Evolutionary conservation across 1,284 basidiomycete species (phyloP), one percentile per base, ranked within the genome.

Genomic region (Amylostereum areolatum): DNA sequence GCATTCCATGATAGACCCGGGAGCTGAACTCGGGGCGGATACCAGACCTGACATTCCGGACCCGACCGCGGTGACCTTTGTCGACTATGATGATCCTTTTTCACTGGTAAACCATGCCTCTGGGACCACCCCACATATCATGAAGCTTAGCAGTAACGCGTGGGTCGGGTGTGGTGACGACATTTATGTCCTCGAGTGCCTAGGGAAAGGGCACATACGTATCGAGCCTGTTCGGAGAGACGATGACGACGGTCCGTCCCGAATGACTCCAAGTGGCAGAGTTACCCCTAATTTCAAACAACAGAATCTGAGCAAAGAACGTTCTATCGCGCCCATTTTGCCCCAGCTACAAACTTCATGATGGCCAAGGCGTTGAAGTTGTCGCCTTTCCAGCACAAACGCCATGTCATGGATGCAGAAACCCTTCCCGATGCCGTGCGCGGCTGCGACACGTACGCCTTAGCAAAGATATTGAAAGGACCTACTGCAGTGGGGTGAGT

Each of bases 141-240:
- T 62, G 5, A 65, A 65, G 44, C 47, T 84, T 48, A 82, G 80
- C 56, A 59, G 59, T 40, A 65, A 80, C 57, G 78, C 85, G 0
- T 93, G 94, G 95, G 87, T 97, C 3, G 81, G 83, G 7, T 93
- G 90, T 57, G 92, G 93, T 0, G 72, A 73, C 3, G 75, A 83
- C 25, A 66, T 80, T 5, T 92, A 88, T 62, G 77, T 97, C 7
- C 72, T 98, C 1, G 89, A 94, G 55, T 82, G 89, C 51, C 65
- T 94, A 18, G 83, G 81, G 3, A 78, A 76, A 51, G 92, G 93
- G 0, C 80, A 80, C 60, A 72, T 97, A 49, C 80, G 83, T 25
- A 75, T 97, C 11, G 79, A 86, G 52, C 75, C 70, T 9, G 56
- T 59, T 37, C 18, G 30, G 41, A 24, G 24, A 3, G 40, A 69